These are phyloP conservation scores for Mortierella sp. DNA, from an alignment of 371 early-diverging fungal genomes.

Conservation along the genomic window DNA sequence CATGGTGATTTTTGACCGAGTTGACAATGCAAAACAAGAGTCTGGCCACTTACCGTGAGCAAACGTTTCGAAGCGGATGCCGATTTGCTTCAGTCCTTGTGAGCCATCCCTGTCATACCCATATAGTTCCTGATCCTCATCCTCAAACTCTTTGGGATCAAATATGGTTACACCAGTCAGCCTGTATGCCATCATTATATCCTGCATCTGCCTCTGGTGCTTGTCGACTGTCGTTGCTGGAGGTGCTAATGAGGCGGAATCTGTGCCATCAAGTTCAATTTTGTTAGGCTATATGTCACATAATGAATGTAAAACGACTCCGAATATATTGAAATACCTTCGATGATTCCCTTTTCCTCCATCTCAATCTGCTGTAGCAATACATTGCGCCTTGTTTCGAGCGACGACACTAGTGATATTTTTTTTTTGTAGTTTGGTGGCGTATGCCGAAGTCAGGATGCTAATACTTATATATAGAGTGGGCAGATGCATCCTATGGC, in stretches of 20 bases:
- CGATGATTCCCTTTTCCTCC: slow-evolving; percentile 26
- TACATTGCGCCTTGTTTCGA: slow-evolving; percentile 34
- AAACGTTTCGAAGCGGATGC: slow-evolving; percentile 50
- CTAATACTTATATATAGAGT: no score
- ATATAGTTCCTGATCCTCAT: slow-evolving; percentile 12
- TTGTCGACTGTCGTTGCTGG: slow-evolving; percentile 1
- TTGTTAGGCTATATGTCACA: background rate
- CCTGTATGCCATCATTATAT: slow-evolving; percentile 47
- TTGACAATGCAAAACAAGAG: no score
- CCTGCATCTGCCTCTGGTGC: slow-evolving; percentile 36
- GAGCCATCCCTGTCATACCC: slow-evolving; percentile 7
- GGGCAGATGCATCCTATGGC: no score
- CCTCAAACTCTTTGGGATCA: slow-evolving; percentile 23
- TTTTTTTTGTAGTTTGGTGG: no score
- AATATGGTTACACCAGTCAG: slow-evolving; percentile 47
- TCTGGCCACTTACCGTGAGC: slow-evolving; percentile 32
- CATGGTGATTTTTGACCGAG: no score
- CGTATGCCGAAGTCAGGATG: no score
- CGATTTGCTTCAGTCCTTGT: slow-evolving; percentile 26
- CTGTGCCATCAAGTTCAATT: slow-evolving; percentile 1
- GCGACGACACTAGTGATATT: slow-evolving; percentile 19
- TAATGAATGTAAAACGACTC: background rate
- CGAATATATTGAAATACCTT: slow-evolving; percentile 15
- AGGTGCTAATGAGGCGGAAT: slow-evolving; percentile 1
- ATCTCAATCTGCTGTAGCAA: slow-evolving; percentile 27